Base-by-base conservation (phyloP, 768 basidiomycete genomes). In the Sporobolomyces pararoseus region DNA sequence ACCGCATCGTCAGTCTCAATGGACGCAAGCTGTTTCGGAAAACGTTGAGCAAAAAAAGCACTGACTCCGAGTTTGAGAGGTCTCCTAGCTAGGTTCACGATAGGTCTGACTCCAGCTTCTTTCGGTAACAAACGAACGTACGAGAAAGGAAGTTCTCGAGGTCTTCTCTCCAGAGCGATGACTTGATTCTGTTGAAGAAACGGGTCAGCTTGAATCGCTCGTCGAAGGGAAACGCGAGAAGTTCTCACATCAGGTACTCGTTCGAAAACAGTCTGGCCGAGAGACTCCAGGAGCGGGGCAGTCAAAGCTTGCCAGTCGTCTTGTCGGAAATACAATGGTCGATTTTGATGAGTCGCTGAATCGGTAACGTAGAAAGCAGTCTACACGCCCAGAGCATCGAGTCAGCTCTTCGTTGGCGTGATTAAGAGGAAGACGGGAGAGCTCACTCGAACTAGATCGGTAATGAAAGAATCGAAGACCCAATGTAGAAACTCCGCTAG, bases 351-450 rank as follows among this genome's bases (percentile, higher is more conserved):
- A 10, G 88, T 89, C 25, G 89, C 87, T 0, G 94, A 91, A 72
- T 98, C 90, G 0, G 96, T 98, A 51, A 92, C 83, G 79, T 97
- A 97, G 80, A 96, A 99, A 0, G 88, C 87, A 4, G 91, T 91
- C 94, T 97, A 63, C 2, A 29, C 19, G 19, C 29, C 7, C n/a
- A n/a, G n/a, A 25, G 37, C 51, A 29, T 23, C 10, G 23, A 47
- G 10, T 21, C 21, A 47, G 6, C 10, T 47, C 46, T 21, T 21
- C 46, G 6, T 6, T 47, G 12, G 13, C 10, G 10, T 47, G 10
- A 47, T 9, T 35, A 7, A 34, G 42, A 47, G 25, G 3, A 27
- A 27, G 25, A 25, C 25, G 3, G 0, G 25, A 77, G 39, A 42
- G 17, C 84, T 52, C 70, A 90, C 95, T 82, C 85, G 88, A 39